phyloP scores from a whole-genome alignment of 306 rosid genomes.

The Quercus rubra region DNA sequence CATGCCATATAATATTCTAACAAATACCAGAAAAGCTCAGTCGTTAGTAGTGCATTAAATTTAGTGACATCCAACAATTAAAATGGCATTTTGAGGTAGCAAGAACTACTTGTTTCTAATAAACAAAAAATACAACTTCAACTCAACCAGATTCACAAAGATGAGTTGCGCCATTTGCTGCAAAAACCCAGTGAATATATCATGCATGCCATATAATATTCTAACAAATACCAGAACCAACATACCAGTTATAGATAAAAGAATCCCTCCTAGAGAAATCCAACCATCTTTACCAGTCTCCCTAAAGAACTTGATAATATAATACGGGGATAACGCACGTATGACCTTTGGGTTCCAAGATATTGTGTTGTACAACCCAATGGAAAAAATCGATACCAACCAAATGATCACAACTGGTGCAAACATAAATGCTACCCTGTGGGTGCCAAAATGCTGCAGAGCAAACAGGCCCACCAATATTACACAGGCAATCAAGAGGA shows the following conservation, averaged over 20 bases:
- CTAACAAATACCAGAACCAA: constrained; percentile 14
- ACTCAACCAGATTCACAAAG: constrained; percentile 13
- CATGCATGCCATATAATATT: background rate
- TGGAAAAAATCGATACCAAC: constrained; percentile 65
- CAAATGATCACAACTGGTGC: constrained; percentile 75
- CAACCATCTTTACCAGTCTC: constrained; percentile 80
- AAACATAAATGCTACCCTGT: constrained; percentile 75
- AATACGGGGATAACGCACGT: constrained; percentile 64
- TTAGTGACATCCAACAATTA: background rate
- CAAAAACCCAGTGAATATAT: constrained; percentile 12
- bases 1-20: background rate
- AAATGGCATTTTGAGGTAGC: background rate
- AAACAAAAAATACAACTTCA: background rate
- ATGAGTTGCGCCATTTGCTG: constrained; percentile 11
- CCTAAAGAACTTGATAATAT: constrained; percentile 59
- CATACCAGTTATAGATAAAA: constrained; percentile 82
- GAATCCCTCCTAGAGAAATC: constrained; percentile 87
- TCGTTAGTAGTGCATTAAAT: background rate
- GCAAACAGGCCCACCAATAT: constrained; percentile 86
- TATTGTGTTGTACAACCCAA: constrained; percentile 75
- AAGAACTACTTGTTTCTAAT: background rate
- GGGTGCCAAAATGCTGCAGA: constrained; percentile 86
- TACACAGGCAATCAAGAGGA: constrained; percentile 72
- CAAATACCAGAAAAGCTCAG: constrained; percentile 5
- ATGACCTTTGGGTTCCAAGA: constrained; percentile 68